Evolutionary conservation across 208 protist species (phyloP).

Genomic region (Strigomonas galati): DNA sequence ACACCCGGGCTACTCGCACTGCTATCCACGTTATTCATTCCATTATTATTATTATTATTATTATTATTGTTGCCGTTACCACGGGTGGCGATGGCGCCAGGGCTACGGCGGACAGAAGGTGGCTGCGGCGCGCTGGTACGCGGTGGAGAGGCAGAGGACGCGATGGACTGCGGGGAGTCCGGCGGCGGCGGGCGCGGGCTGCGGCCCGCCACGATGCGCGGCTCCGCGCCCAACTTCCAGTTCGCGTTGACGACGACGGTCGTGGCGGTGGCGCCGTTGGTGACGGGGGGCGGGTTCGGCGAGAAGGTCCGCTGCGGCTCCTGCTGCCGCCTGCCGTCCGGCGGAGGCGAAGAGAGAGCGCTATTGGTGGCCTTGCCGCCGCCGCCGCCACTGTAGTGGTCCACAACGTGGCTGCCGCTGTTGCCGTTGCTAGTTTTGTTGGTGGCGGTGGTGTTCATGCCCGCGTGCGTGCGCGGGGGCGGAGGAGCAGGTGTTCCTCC

Average conservation of each 20-base stretch:
- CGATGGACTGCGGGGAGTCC: no score
- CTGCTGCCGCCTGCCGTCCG: background rate
- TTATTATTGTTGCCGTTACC: no score
- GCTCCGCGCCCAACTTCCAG: background rate
- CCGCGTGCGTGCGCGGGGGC: background rate
- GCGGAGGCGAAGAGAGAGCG: background rate
- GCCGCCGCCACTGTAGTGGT: background rate
- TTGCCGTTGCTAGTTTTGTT: slow-evolving; percentile 1
- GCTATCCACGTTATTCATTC: no score
- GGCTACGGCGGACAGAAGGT: no score
- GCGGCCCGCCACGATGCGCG: background rate
- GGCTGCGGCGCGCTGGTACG: no score
- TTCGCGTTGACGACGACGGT: background rate
- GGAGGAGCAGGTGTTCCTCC: no score
- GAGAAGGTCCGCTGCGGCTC: background rate
- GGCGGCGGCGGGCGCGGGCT: no score
- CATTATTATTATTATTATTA: no score
- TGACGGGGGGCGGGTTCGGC: background rate
- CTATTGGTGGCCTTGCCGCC: background rate
- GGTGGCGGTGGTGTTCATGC: background rate
- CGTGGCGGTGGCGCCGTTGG: background rate
- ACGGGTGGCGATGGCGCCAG: no score
- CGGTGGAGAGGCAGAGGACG: no score
- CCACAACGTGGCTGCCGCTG: background rate
- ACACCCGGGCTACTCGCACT: no score